A percentile compares a stretch with the other conserved stretches of the same genome.
Evolutionary conservation across 805 yeast species (phyloP).

Genomic region (Kodamaea kaohsiungensis): DNA sequence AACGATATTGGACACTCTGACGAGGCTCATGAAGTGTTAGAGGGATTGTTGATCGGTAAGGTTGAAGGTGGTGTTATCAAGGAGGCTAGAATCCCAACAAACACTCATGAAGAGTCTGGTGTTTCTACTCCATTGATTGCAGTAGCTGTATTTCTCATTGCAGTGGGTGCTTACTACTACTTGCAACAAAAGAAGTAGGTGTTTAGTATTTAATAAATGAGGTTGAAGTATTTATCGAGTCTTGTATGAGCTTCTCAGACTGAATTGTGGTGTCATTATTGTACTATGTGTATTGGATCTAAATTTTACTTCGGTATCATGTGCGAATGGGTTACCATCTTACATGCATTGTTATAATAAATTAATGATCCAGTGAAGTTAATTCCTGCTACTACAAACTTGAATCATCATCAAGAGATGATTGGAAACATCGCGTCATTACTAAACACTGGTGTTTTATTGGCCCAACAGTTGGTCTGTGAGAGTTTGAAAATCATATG

Average conservation of each 20-base stretch:
- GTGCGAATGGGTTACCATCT: background rate
- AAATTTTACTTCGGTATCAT: background rate
- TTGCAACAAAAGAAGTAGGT: slow-evolving; percentile 18
- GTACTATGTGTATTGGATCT: background rate
- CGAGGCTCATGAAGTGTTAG: slow-evolving; percentile 82
- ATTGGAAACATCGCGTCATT: background rate
- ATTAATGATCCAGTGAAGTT: too few species aligned
- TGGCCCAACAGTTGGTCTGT: background rate
- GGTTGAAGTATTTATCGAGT: too few species aligned
- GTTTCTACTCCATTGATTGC: slow-evolving; percentile 32
- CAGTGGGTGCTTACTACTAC: slow-evolving; percentile 45
- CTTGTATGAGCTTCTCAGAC: too few species aligned
- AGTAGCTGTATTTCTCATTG: slow-evolving; percentile 38
- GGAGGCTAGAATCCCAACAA: slow-evolving; percentile 22
- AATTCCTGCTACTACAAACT: too few species aligned
- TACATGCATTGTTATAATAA: too few species aligned
- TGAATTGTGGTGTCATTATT: background rate
- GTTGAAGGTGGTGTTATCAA: slow-evolving; percentile 61
- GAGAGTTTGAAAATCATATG: background rate
- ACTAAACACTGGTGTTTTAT: background rate
- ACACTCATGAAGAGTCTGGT: slow-evolving; percentile 17
- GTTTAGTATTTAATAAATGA: slow-evolving; percentile 1
- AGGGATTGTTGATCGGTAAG: slow-evolving; percentile 70
- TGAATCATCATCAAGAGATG: background rate
- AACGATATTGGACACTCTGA: slow-evolving; percentile 95